phyloP scores from a whole-genome alignment of 176 grass and related monocot species.

The Phyllostachys edulis region DNA sequence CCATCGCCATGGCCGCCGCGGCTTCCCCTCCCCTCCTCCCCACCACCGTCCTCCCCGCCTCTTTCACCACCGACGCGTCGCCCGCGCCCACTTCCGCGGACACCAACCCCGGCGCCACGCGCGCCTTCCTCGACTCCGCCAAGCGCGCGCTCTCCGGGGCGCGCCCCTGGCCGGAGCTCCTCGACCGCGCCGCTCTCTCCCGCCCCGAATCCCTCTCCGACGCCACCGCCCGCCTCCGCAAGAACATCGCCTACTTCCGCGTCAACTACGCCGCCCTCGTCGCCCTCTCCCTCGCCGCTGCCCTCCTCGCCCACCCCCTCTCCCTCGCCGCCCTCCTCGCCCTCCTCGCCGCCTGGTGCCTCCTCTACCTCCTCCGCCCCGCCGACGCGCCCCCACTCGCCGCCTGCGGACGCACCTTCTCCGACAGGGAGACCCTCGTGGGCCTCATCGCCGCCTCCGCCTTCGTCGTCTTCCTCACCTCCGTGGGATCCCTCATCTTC shows the following conservation, averaged over 20 bases:
- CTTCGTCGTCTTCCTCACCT: conserved; percentile 61
- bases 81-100: background rate
- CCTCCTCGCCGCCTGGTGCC: conserved; percentile 50
- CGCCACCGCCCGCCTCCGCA: conserved; percentile 54
- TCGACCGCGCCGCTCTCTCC: conserved; percentile 46
- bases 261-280: conserved; percentile 69
- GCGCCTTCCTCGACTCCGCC: conserved; percentile 36
- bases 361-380: conserved; percentile 58
- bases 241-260: conserved; percentile 84
- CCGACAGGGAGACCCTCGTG: conserved; percentile 52
- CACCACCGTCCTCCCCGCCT: background rate
- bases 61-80: background rate
- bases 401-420: conserved; percentile 51
- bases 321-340: conserved; percentile 41
- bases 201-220: conserved; percentile 49
- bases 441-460: conserved; percentile 42
- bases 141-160: conserved; percentile 38
- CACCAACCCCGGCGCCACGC: conserved; percentile 8
- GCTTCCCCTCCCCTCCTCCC: conserved; percentile 26
- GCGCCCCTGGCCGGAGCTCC: conserved; percentile 47
- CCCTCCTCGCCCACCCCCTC: conserved; percentile 54
- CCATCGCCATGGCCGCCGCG: conserved; percentile 17
- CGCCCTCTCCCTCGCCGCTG: conserved; percentile 41
- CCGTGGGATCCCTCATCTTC: conserved; percentile 58
- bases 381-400: conserved; percentile 45